These are phyloP conservation scores for Peziza echinospora DNA, from an alignment of 495 filamentous ascomycete species.

Conservation along the genomic window DNA sequence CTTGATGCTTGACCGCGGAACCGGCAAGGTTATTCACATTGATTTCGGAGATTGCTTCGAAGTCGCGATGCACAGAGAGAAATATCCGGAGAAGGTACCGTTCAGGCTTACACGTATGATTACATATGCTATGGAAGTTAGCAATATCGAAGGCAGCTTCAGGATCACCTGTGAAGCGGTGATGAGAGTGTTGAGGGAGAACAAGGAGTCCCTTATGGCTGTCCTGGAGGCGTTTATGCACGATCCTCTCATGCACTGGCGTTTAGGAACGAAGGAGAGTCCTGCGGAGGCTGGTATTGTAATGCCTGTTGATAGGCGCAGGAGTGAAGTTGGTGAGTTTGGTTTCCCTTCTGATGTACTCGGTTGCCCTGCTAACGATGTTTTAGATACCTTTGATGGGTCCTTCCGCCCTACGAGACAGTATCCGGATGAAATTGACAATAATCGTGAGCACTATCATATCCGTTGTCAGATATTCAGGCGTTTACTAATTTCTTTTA, in stretches of 20 bases:
- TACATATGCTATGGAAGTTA: constrained; percentile 98
- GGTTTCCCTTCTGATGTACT: constrained; percentile 8
- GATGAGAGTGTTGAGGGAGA: constrained; percentile 87
- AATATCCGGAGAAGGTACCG: constrained; percentile 91
- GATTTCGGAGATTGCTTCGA: constrained; percentile 99
- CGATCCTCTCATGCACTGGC: constrained; percentile 92
- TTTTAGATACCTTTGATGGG: constrained; percentile 4
- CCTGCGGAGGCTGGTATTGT: constrained; percentile 11
- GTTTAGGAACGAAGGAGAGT: constrained; percentile 67
- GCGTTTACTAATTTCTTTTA: not conserved
- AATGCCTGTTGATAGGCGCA: constrained; percentile 4
- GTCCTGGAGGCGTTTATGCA: constrained; percentile 99
- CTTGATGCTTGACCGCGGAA: constrained; percentile 84
- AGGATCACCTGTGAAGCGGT: constrained; percentile 94
- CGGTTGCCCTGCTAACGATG: too few relatives aligned
- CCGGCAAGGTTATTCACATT: constrained; percentile 90
- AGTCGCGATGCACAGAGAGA: constrained; percentile 97
- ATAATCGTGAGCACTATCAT: constrained; percentile 12
- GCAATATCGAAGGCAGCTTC: constrained; percentile 96
- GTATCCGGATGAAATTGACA: constrained; percentile 7
- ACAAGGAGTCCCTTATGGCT: constrained; percentile 96
- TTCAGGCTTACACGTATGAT: constrained; percentile 97
- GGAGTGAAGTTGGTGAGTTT: constrained; percentile 10
- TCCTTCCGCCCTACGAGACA: not conserved
- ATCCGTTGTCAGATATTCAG: not conserved